Percentiles rank a stretch among this genome's conserved stretches.
Conservation (phyloP, 2,329 filamentous ascomycete genomes). For the Ophiocordyceps camponoti-floridani region DNA sequence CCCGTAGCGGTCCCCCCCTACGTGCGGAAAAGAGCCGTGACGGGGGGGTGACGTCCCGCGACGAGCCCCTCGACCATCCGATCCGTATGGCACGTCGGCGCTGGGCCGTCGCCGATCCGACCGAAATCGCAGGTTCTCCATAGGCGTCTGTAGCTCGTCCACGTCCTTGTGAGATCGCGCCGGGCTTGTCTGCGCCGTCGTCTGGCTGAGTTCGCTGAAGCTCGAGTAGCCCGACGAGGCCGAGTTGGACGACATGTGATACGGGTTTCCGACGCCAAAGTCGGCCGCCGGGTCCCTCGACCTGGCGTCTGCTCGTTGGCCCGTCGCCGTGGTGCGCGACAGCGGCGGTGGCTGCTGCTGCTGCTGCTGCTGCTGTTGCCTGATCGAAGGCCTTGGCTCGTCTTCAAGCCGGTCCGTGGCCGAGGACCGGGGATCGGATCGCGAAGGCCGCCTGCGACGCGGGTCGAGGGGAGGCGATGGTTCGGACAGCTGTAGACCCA, state of each 20-base stretch:
- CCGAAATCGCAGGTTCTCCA: conserved; percentile 18
- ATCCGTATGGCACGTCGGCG: neutral
- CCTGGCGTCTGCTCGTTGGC: conserved; percentile 17
- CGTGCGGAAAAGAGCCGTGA: neutral
- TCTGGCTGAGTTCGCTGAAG: conserved; percentile 39
- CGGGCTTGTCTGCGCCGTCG: conserved; percentile 25
- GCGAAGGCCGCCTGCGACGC: conserved; percentile 27
- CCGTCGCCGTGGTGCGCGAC: conserved; percentile 29
- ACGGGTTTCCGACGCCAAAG: conserved; percentile 43
- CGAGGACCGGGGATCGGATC: conserved; percentile 22
- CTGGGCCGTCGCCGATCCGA: neutral
- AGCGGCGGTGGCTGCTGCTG: conserved; percentile 20
- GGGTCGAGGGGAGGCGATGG: conserved; percentile 17
- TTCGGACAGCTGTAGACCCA: conserved; percentile 18
- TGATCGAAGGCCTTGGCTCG: conserved; percentile 8
- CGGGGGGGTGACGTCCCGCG: neutral
- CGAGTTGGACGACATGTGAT: conserved; percentile 46
- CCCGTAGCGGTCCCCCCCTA: neutral
- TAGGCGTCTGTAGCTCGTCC: neutral
- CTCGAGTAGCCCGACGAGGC: conserved; percentile 46
- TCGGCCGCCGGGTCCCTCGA: conserved; percentile 40
- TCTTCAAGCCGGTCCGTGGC: conserved; percentile 9
- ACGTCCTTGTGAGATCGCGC: conserved; percentile 18
- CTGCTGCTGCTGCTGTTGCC: neutral
- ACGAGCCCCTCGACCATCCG: neutral